Evolutionary conservation across 768 basidiomycete species (phyloP), one percentile per base, ranked within the genome.

Genomic region (Pleurotus sapidus): DNA sequence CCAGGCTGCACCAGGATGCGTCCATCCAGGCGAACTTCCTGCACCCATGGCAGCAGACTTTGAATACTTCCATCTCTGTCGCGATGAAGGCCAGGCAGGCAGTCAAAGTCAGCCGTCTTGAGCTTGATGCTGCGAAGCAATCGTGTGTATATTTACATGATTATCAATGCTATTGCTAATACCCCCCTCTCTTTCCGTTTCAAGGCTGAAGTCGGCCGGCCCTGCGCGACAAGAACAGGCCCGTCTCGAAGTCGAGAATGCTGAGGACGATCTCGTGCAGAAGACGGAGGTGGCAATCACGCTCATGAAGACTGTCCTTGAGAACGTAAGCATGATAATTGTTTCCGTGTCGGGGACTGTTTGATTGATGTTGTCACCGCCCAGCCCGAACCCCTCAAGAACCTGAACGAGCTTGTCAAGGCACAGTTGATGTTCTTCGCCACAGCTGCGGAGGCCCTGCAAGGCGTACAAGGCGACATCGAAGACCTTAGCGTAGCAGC

Each of bases 211-310:
- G 82, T 85, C 72, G 45, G 87, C 92, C 1, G 70, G 67, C 59
- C 85, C 90, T 0, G 73, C 84, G 15, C 91, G 78, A 74, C 93
- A 95, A 70, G 97, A 98, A 68, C 94, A 97, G 53, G 91, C 94
- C 3, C 79, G 91, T 48, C 84, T 97, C 18, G 93, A 95, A 63
- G 91, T 93, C 8, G 91, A 94, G 82, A 93, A 93, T 60, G 91
- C 91, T 7, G 91, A 94, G 65, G 97, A 99, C 69, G 93, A 95
- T 71, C 84, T 98, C 30, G 97, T 98, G 4, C 95, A 95, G 70
- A 94, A 93, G 79, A 99, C 97, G 20, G 97, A 99, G 71, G 90
- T 95, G 27, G 96, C 95, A 1, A 97, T 97, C 64, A 91, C 90
- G 2, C 82, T 94, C 45, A 96, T 97, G 95, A 96, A 96, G 79